phyloP scores from a whole-genome alignment of 2,329 filamentous ascomycete species.

The Scorias spongiosa region DNA sequence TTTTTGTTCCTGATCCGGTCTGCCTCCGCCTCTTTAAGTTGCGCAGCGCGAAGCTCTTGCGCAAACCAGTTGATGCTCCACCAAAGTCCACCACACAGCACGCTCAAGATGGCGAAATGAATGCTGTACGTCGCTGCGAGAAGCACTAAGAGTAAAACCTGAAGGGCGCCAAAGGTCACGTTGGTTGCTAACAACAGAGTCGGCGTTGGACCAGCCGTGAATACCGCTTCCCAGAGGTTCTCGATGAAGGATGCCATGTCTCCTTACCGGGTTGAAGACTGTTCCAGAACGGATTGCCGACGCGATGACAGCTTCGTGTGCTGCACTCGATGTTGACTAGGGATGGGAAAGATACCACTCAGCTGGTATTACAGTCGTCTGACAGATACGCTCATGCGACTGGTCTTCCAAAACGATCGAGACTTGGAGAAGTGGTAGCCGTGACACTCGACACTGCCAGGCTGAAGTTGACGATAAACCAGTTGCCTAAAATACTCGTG shows the following conservation, averaged over 20 bases:
- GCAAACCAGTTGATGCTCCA: slow-evolving; percentile 97
- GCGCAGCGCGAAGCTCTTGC: slow-evolving; percentile 39
- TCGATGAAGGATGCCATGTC: slow-evolving; percentile 41
- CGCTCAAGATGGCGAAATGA: slow-evolving; percentile 72
- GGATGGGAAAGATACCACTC: no score
- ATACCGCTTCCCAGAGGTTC: slow-evolving; percentile 81
- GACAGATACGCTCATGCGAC: no score
- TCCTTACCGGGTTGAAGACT: neutral
- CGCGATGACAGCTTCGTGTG: no score
- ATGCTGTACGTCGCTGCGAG: slow-evolving; percentile 71
- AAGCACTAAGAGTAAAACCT: slow-evolving; percentile 60
- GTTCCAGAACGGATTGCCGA: no score
- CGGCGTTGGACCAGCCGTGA: slow-evolving; percentile 80
- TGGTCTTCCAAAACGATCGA: no score
- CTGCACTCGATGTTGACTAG: no score
- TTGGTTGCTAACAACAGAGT: slow-evolving; percentile 84
- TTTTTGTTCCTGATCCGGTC: slow-evolving; percentile 28
- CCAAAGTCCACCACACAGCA: slow-evolving; percentile 72
- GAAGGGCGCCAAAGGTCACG: slow-evolving; percentile 70
- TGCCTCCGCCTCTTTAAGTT: slow-evolving; percentile 34
- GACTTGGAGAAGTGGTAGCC: no score
- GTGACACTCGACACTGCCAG: no score
- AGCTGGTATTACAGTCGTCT: no score
- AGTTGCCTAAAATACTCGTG: no score
- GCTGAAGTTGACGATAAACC: no score